phyloP scores from a whole-genome alignment of 75 land plant species.

The Ceratopteris richardii region DNA sequence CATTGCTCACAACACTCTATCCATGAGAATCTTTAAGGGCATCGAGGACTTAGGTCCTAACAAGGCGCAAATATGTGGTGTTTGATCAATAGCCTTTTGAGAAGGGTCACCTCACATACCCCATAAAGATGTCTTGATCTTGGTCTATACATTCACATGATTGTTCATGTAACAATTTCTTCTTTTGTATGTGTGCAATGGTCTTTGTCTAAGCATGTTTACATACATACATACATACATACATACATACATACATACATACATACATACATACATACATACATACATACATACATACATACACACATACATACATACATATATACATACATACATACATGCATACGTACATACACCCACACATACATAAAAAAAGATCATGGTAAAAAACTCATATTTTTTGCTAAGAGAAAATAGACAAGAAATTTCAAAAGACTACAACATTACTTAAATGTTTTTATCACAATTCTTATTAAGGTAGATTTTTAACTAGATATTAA shows the following conservation, averaged over 20 bases:
- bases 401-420: too few species aligned
- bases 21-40: not conserved
- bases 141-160: not conserved
- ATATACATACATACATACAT: too few species aligned
- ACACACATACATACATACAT: not conserved
- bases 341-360: too few species aligned
- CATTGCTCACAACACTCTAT: not conserved
- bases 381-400: too few species aligned
- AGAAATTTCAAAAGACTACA: too few species aligned
- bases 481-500: too few species aligned
- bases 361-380: too few species aligned
- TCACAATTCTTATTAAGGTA: too few species aligned
- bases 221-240: constrained; percentile 1
- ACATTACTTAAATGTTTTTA: too few species aligned
- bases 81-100: not conserved
- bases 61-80: not conserved
- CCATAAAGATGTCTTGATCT: not conserved
- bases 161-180: not conserved
- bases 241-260: not conserved
- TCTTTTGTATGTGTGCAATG: not conserved
- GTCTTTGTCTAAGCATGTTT: too few species aligned
- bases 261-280: not conserved
- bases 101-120: not conserved
- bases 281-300: not conserved
- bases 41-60: not conserved